Conservation (phyloP, 2,329 filamentous ascomycete species). For the Dryadomyces quercivorus region DNA sequence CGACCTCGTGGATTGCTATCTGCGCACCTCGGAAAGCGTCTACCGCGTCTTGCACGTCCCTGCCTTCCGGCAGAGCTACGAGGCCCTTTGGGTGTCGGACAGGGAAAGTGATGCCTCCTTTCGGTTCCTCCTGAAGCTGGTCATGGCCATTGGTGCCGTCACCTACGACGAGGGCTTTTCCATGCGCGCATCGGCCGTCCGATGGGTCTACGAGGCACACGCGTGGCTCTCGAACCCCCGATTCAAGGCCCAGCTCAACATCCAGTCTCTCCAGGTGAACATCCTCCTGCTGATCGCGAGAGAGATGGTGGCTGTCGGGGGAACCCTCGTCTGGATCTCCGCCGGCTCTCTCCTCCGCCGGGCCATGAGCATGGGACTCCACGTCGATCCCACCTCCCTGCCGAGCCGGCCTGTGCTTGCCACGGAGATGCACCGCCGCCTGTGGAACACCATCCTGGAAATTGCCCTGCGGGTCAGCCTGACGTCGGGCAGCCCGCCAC, state of each 20-base stretch:
- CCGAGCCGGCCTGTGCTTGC: slow-evolving; percentile 17
- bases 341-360: slow-evolving; percentile 29
- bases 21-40: slow-evolving; percentile 42
- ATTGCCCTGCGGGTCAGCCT: slow-evolving; percentile 30
- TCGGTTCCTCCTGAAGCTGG: slow-evolving; percentile 36
- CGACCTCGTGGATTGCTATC: slow-evolving; percentile 37
- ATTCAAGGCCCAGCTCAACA: slow-evolving; percentile 35
- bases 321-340: slow-evolving; percentile 33
- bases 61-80: slow-evolving; percentile 42
- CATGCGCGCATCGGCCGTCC: slow-evolving; percentile 28
- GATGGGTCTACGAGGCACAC: slow-evolving; percentile 41
- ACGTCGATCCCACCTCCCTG: slow-evolving; percentile 31
- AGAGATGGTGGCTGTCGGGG: slow-evolving; percentile 27
- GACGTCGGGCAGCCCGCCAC: slow-evolving; percentile 29
- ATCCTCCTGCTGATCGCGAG: slow-evolving; percentile 38
- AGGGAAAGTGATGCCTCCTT: slow-evolving; percentile 25
- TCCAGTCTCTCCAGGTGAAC: slow-evolving; percentile 36
- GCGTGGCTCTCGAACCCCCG: slow-evolving; percentile 31
- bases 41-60: slow-evolving; percentile 46
- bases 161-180: slow-evolving; percentile 32
- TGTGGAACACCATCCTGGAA: slow-evolving; percentile 43
- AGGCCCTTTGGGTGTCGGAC: slow-evolving; percentile 29
- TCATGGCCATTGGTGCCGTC: slow-evolving; percentile 36
- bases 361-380: slow-evolving; percentile 37
- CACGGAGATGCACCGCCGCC: slow-evolving; percentile 34